Percentiles rank a stretch among this genome's conserved stretches.
These are phyloP conservation scores for Ambrosia artemisiifolia DNA, from an alignment of 129 eudicot species.

Conservation along the genomic window DNA sequence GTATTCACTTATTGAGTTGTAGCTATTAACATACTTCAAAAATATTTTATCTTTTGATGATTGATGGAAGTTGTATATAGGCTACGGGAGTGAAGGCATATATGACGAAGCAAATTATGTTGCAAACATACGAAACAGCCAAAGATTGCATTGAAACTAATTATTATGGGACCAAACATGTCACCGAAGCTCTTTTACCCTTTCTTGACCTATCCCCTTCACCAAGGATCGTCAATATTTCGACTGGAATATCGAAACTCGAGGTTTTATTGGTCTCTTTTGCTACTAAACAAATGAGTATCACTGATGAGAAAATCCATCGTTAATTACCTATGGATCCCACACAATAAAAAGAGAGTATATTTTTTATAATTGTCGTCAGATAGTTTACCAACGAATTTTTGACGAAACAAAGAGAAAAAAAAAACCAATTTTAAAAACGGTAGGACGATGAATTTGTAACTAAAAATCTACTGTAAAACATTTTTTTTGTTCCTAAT, in stretches of 20 bases:
- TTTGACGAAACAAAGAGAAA: no score
- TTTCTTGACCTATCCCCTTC: slow-evolving; percentile 17
- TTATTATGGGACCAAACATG: slow-evolving; percentile 25
- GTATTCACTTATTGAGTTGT: background rate
- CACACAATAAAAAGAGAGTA: no score
- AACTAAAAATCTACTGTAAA: no score
- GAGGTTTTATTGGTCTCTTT: slow-evolving; percentile 5
- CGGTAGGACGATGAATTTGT: no score
- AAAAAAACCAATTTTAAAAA: no score
- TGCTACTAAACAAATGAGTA: background rate
- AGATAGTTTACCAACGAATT: no score
- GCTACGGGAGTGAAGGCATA: slow-evolving; percentile 16
- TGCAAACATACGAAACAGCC: slow-evolving; percentile 31
- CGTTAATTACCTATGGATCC: no score
- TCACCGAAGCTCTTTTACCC: slow-evolving; percentile 22
- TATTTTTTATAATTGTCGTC: no score
- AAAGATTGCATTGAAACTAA: slow-evolving; percentile 30
- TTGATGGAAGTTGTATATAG: background rate
- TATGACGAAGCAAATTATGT: slow-evolving; percentile 23
- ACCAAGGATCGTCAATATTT: slow-evolving; percentile 21
- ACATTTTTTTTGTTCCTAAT: no score
- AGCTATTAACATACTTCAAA: background rate
- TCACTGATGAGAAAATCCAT: no score
- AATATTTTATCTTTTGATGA: background rate
- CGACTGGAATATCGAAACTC: slow-evolving; percentile 25